phyloP scores from a whole-genome alignment of 2,329 filamentous ascomycete genomes.

The Pseudogymnoascus sp. region DNA sequence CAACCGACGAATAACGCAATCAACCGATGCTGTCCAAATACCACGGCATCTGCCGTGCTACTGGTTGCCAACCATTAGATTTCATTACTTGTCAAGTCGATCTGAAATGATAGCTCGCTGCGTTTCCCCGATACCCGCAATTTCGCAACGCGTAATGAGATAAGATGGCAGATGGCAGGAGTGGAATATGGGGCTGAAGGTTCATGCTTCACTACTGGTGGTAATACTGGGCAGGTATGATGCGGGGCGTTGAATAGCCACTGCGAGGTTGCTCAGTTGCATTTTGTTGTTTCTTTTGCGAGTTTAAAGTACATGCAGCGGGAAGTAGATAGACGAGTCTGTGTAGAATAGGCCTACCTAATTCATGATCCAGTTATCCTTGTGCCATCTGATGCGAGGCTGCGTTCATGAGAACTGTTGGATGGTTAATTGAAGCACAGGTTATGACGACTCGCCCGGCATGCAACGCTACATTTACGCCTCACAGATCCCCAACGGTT shows the following conservation, averaged over 20 bases:
- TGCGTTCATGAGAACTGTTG: not conserved
- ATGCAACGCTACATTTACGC: conserved; percentile 6
- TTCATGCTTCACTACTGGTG: not conserved
- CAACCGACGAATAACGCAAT: conserved; percentile 1
- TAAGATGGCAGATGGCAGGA: not conserved
- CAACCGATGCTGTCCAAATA: not conserved
- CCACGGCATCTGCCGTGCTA: not conserved
- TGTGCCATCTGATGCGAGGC: not conserved
- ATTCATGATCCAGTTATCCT: conserved; percentile 7
- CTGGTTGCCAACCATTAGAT: not conserved
- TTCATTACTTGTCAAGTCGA: conserved; percentile 4
- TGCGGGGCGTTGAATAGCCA: not conserved
- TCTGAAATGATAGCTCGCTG: conserved; percentile 6
- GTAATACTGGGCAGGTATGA: not conserved
- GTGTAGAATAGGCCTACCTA: conserved; percentile 8
- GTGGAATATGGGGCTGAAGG: not conserved
- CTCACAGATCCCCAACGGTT: conserved; percentile 8
- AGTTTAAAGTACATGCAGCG: conserved; percentile 5
- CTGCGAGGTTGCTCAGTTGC: not conserved
- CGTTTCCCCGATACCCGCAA: conserved; percentile 4
- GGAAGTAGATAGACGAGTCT: conserved; percentile 4
- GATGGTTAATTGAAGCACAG: not conserved
- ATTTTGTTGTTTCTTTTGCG: conserved; percentile 8
- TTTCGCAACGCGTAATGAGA: conserved; percentile 6
- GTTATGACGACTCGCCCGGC: not conserved